Conservation (phyloP, 176 grass and related monocot genomes). For the Eremochloa ophiuroides region DNA sequence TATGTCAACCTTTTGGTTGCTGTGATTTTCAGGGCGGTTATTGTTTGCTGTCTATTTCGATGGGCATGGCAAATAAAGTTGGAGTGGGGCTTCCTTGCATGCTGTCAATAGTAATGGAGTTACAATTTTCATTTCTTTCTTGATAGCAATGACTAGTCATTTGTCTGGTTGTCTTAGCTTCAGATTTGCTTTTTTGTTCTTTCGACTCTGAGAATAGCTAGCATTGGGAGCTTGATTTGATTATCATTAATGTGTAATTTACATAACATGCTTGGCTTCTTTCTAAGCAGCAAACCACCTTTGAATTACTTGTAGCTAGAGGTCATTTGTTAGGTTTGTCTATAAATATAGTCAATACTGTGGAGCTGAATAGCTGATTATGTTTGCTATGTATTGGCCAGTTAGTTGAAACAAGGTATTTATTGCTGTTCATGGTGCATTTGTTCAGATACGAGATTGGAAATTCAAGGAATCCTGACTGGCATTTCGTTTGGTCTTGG, state of each 20-base stretch:
- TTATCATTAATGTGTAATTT: not conserved
- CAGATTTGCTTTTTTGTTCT: not conserved
- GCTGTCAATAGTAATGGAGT: not conserved
- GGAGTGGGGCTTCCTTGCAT: not conserved
- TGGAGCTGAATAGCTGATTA: not conserved
- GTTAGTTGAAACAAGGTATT: slow-evolving; percentile 14
- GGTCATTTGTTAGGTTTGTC: not conserved
- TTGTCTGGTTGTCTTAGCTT: slow-evolving; percentile 7
- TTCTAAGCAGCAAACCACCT: not conserved
- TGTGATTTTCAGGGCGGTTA: not conserved
- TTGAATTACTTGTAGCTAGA: not conserved
- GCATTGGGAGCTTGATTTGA: not conserved
- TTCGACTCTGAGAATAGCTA: not conserved
- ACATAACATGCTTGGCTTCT: not conserved
- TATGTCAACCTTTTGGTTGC: not conserved
- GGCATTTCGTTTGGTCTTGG: not conserved
- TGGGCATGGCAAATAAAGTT: not conserved
- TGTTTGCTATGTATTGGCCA: not conserved
- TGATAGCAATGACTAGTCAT: not conserved
- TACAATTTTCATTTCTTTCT: not conserved
- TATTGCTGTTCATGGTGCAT: slow-evolving; percentile 10
- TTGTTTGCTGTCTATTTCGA: slow-evolving; percentile 1
- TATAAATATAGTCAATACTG: not conserved
- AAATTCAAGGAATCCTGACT: slow-evolving; percentile 3
- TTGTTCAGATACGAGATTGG: slow-evolving; percentile 8